A percentile compares a stretch with the other conserved stretches of the same genome.
These are phyloP conservation scores for Sporothrix euskadiensis DNA, from an alignment of 2,329 filamentous ascomycete species.

Conservation along the genomic window DNA sequence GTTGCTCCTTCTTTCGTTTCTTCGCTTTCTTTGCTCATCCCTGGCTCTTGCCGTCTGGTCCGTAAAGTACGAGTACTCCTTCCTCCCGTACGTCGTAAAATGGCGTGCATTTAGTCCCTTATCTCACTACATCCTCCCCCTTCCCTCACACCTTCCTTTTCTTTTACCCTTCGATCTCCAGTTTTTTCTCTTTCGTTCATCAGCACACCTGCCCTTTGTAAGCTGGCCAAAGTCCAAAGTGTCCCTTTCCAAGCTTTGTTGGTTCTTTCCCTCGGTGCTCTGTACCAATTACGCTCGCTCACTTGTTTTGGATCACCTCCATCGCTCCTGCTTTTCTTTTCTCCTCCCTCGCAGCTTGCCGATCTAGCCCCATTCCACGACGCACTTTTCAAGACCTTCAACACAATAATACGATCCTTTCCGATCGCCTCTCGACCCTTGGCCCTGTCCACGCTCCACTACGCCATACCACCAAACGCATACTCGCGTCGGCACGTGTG, in stretches of 20 bases:
- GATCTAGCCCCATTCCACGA: conserved; percentile 25
- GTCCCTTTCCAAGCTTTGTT: neutral
- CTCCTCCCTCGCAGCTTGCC: conserved; percentile 17
- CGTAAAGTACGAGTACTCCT: neutral
- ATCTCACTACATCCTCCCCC: neutral
- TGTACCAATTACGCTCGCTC: conserved; percentile 56
- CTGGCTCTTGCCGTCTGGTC: conserved; percentile 4
- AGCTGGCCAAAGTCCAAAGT: neutral
- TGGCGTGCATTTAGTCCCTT: neutral
- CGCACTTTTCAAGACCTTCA: neutral
- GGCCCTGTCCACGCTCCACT: neutral
- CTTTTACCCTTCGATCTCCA: neutral
- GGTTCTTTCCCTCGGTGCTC: conserved; percentile 44
- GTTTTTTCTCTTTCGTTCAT: neutral
- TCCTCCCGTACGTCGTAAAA: too few relatives aligned
- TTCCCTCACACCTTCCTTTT: neutral
- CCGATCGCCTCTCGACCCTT: neutral
- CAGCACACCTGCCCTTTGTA: conserved; percentile 3
- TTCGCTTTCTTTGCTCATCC: neutral
- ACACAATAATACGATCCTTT: conserved; percentile 16
- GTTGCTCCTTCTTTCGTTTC: neutral
- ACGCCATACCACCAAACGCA: conserved; percentile 17
- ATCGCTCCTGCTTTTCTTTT: neutral
- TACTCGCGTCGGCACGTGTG: conserved; percentile 11
- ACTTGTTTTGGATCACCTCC: conserved; percentile 36